Percentiles rank a stretch among this genome's conserved stretches.
phyloP scores from a whole-genome alignment of 139 green algal species.

The Haematococcus lacustris region DNA sequence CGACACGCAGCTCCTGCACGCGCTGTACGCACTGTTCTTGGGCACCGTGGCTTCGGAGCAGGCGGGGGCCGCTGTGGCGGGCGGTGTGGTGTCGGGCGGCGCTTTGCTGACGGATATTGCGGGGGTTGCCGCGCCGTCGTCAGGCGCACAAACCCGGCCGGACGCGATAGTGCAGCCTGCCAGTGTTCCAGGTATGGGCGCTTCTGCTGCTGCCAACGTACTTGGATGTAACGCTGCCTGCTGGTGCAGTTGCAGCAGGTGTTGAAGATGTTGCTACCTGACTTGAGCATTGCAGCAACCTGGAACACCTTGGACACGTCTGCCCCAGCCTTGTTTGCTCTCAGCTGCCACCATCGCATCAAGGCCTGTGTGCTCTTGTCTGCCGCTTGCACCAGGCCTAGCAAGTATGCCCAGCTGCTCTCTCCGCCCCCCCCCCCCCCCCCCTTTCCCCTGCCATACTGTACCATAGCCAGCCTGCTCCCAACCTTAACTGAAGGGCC shows the following conservation, averaged over 20 bases:
- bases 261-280: neutral
- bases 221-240: neutral
- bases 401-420: too few species aligned
- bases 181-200: constrained; percentile 9
- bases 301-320: too few species aligned
- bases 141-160: neutral
- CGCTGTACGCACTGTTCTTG: constrained; percentile 58
- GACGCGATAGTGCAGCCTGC: neutral
- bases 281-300: neutral
- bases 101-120: neutral
- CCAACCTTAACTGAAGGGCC: too few species aligned
- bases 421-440: too few species aligned
- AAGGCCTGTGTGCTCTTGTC: too few species aligned
- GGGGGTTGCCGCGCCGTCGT: neutral
- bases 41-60: constrained; percentile 24
- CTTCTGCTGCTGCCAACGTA: neutral
- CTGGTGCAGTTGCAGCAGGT: neutral
- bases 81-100: neutral
- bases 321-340: too few species aligned
- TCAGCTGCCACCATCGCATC: too few species aligned
- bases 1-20: neutral
- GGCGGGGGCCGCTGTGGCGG: neutral
- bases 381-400: too few species aligned
- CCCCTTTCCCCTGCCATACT: too few species aligned
- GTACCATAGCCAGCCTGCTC: too few species aligned